Evolutionary conservation across 1,284 basidiomycete genomes (phyloP).

Genomic region (Ganoderma leucocontextum): DNA sequence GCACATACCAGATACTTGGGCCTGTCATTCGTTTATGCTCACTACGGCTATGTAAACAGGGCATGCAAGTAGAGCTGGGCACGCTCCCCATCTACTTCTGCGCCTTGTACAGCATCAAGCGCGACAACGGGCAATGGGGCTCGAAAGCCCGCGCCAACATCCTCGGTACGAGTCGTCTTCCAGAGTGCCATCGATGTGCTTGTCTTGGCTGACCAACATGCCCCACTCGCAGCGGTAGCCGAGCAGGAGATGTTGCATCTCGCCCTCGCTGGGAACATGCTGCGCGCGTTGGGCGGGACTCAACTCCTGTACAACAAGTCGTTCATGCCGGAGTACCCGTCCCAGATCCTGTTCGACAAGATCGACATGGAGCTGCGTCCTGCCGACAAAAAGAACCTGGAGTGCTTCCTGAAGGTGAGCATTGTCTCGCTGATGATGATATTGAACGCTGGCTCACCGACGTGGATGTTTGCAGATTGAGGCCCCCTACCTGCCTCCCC

Average conservation of each 20-base stretch:
- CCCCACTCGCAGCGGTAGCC: conserved; percentile 19
- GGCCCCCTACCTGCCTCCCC: background rate
- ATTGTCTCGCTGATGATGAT: background rate
- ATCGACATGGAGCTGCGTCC: conserved; percentile 26
- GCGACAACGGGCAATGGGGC: conserved; percentile 20
- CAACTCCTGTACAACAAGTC: conserved; percentile 19
- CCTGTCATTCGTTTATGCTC: background rate
- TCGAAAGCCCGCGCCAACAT: conserved; percentile 21
- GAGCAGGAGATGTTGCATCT: conserved; percentile 35
- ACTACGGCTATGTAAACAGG: background rate
- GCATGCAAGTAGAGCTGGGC: conserved; percentile 23
- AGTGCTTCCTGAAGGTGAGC: conserved; percentile 30
- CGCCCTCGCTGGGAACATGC: conserved; percentile 26
- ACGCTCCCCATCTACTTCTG: conserved; percentile 30
- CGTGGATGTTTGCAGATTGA: background rate
- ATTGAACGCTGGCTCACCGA: background rate
- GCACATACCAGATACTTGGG: background rate
- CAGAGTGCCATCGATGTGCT: background rate
- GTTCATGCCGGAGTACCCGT: conserved; percentile 19
- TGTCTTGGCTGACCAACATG: background rate
- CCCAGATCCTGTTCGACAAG: conserved; percentile 23
- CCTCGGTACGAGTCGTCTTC: conserved; percentile 11
- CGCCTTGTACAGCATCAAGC: conserved; percentile 26
- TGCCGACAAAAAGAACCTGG: conserved; percentile 28
- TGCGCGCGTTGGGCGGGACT: conserved; percentile 16